Evolutionary conservation across 2,329 filamentous ascomycete species (phyloP).

Genomic region (Coniochaeta sp.): DNA sequence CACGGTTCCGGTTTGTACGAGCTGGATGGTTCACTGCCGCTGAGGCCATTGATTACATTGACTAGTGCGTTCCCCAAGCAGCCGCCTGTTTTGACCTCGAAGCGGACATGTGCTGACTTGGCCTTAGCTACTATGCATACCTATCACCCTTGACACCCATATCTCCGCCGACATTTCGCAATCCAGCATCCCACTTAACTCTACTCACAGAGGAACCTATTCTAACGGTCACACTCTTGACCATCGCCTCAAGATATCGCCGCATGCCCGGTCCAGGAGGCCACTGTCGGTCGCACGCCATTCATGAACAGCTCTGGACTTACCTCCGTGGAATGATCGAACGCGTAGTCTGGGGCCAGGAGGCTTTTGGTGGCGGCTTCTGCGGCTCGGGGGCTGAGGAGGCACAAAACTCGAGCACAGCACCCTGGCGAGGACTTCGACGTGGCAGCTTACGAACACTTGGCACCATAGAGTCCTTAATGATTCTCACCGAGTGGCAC

Average conservation of each 20-base stretch:
- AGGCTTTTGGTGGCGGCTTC: conserved; percentile 87
- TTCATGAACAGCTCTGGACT: conserved; percentile 92
- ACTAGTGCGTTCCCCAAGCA: conserved; percentile 57
- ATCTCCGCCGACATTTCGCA: conserved; percentile 81
- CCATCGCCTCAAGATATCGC: conserved; percentile 83
- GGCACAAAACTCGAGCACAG: conserved; percentile 57
- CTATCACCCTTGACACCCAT: conserved; percentile 90
- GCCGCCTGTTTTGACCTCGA: neutral
- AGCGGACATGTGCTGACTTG: neutral
- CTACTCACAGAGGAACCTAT: conserved; percentile 89
- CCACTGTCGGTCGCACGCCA: conserved; percentile 76
- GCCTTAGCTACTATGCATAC: conserved; percentile 73
- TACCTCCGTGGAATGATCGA: conserved; percentile 94
- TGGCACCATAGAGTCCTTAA: conserved; percentile 87
- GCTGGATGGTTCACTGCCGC: conserved; percentile 93
- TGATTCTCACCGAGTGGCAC: conserved; percentile 96
- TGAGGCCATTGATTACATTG: conserved; percentile 88
- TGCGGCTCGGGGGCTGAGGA: conserved; percentile 63
- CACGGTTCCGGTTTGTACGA: conserved; percentile 85
- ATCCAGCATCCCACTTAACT: conserved; percentile 70
- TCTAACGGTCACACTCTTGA: conserved; percentile 82
- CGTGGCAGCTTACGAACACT: conserved; percentile 80
- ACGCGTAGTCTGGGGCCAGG: conserved; percentile 89
- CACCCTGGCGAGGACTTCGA: conserved; percentile 60
- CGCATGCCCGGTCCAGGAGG: conserved; percentile 73